Base-by-base conservation (phyloP, 2,329 filamentous ascomycete genomes). In the Rhexocercosporidium sp. region DNA sequence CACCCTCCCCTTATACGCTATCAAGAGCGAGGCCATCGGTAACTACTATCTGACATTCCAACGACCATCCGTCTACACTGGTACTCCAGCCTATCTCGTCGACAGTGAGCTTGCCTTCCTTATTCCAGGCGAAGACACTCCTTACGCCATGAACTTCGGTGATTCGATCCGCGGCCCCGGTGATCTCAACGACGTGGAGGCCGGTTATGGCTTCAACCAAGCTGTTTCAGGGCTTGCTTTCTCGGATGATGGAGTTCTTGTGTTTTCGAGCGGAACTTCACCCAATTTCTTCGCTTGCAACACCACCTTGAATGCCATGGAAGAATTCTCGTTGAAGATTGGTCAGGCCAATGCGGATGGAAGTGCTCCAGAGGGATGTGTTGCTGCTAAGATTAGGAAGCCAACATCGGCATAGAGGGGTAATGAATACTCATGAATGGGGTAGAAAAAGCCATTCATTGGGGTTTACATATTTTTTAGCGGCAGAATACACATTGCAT, bases 1-100 rank as follows among this genome's bases (percentile, higher is more conserved):
- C 25, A 5, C 16, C n/a, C 54, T 65, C 57, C 20, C 62, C 16
- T 29, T 62, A 3, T 53, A 53, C 62, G 49, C 53, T 39, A 20
- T 53, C 31, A 37, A 64, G 4, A 37, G 31, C n/a, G 34, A 31
- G 27, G 47, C 39, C 2, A 34, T 63, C 37, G 51, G 57, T 12
- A 65, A 27, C 51, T 27, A 57, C 27, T 22, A 68, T 47, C 57
- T 68, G 1, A 34, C 62, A 20, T 63, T 68, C 59, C 8, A 67
- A 34, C 44, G 57, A 0, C 66, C 56, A 11, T 39, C 57, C 25
- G 39, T 44, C 62, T 65, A 41, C 53, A 27, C 62, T 1, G 62
- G 47, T 12, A 65, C 62, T 12, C 66, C 62, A 39, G 66, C 66
- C 18, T 62, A 57, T 44, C 44, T 68, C 34, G 57, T 49, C 39